Base-by-base conservation (phyloP, 441 rosid species). In the Brassica balearica region DNA sequence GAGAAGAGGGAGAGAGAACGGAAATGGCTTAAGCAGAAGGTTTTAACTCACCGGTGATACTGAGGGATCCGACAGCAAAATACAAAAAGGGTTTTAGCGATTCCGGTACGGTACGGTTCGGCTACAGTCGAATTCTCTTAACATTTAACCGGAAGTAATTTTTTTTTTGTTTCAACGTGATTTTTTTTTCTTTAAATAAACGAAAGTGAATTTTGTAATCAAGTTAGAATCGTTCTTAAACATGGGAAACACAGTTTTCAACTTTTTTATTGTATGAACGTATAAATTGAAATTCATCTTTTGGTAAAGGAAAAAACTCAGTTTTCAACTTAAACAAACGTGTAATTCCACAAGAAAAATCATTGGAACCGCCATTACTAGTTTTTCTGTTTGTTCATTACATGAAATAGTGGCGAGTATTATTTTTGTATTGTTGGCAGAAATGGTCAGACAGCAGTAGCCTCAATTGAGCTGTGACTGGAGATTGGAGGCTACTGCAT, bases 401-500 rank as follows among this genome's bases (percentile, higher is more conserved):
- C 10, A 14, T 22, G 65, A 70, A 17, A 71, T 15, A 7, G 4
- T 69, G 61, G 65, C 74, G 51, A 41, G 14, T 11, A 12, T 71
- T 77, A 65, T 65, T 56, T 14, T 5, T 53, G 60, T 68, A 73
- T 27, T 5, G 64, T 55, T 38, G 51, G 15, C 22, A 5, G 56
- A 58, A n/a, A 80, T 71, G 66, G 51, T 82, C 75, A 85, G 68
- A 85, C 80, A 69, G 64, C 27, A 6, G 87, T 80, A 6, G 88
- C 83, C 81, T 86, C 80, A 75, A 6, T 12, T 75, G 68, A 92
- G 89, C 87, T 86, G 89, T 29, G 85, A 32, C 25, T 81, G 80
- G 29, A 95, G 90, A 79, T 85, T 87, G 29, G 78, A 72, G 32
- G 90, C 95, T 55, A 95, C 97, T 8, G 93, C 93, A 78, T 91